Percentiles rank a stretch among this genome's conserved stretches.
Conservation (phyloP, 164 flowering plant genomes). For the Vitis cinerea region DNA sequence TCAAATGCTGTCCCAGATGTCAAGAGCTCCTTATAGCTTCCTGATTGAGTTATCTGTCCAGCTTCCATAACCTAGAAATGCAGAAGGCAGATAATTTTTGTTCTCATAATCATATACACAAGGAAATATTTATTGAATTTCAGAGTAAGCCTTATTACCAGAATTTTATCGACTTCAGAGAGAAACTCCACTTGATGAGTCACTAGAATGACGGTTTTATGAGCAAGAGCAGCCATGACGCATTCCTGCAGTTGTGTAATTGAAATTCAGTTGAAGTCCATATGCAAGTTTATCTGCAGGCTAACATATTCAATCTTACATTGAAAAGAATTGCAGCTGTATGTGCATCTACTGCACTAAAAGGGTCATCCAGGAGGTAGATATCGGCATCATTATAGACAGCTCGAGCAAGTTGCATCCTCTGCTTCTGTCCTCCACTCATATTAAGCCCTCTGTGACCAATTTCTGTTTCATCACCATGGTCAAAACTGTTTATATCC, state of each 20-base stretch:
- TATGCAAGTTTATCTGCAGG: not conserved
- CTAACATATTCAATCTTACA: conserved; percentile 34
- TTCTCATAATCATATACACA: too few relatives aligned
- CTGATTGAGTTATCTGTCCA: conserved; percentile 64
- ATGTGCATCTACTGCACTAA: conserved; percentile 96
- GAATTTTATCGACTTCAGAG: conserved; percentile 55
- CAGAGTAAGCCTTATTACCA: conserved; percentile 40
- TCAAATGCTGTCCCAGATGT: conserved; percentile 66
- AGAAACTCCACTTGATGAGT: conserved; percentile 97
- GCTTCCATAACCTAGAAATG: conserved; percentile 60
- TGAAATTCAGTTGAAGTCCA: not conserved
- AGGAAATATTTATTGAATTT: too few relatives aligned
- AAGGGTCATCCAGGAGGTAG: conserved; percentile 91
- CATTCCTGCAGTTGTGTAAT: conserved; percentile 60
- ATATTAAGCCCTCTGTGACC: conserved; percentile 89
- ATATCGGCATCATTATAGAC: conserved; percentile 84
- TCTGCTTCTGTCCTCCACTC: conserved; percentile 97
- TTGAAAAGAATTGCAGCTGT: conserved; percentile 76
- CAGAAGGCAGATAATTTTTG: too few relatives aligned
- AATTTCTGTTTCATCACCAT: conserved; percentile 92
- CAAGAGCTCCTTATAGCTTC: conserved; percentile 66
- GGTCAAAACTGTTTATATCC: conserved; percentile 57
- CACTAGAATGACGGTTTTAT: conserved; percentile 78
- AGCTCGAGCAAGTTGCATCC: conserved; percentile 93
- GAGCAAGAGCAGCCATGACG: conserved; percentile 60